These are phyloP conservation scores for Cercospora nicotianae DNA, from an alignment of 2,329 filamentous ascomycete genomes.

Conservation along the genomic window DNA sequence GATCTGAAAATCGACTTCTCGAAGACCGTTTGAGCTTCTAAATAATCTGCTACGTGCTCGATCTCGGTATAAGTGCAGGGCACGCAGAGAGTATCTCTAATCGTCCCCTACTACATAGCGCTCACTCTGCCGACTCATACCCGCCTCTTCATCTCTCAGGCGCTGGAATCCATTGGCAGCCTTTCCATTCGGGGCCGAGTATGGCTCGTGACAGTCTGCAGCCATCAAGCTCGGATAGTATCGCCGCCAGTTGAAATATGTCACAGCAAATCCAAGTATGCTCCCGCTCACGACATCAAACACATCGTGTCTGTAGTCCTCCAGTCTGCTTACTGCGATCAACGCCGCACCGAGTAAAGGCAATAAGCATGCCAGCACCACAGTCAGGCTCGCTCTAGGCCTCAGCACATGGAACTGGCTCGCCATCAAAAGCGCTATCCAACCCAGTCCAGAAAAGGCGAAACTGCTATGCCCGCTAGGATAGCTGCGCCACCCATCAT, in stretches of 20 bases:
- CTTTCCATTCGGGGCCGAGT: slow-evolving; percentile 36
- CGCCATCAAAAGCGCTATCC: slow-evolving; percentile 57
- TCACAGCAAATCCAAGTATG: slow-evolving; percentile 55
- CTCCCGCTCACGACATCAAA: slow-evolving; percentile 61
- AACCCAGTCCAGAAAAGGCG: slow-evolving; percentile 75
- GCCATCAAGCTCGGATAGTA: slow-evolving; percentile 59
- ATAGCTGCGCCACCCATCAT: slow-evolving; percentile 83
- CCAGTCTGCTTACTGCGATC: slow-evolving; percentile 62
- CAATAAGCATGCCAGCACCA: slow-evolving; percentile 55
- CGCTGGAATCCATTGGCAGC: slow-evolving; percentile 39
- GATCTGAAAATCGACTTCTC: no score
- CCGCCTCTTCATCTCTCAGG: slow-evolving; percentile 50
- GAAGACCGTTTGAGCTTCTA: no score
- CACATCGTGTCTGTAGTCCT: slow-evolving; percentile 65
- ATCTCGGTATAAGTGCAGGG: neutral
- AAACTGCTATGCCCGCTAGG: slow-evolving; percentile 79
- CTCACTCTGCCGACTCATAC: neutral
- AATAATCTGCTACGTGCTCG: neutral
- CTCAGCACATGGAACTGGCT: slow-evolving; percentile 63
- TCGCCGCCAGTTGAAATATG: slow-evolving; percentile 60
- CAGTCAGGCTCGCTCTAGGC: slow-evolving; percentile 57
- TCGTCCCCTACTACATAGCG: slow-evolving; percentile 9
- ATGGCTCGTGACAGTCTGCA: slow-evolving; percentile 54
- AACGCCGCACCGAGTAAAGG: slow-evolving; percentile 59
- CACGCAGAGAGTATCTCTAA: neutral